Base-by-base conservation (phyloP, 164 flowering plant genomes). In the Macadamia integrifolia region DNA sequence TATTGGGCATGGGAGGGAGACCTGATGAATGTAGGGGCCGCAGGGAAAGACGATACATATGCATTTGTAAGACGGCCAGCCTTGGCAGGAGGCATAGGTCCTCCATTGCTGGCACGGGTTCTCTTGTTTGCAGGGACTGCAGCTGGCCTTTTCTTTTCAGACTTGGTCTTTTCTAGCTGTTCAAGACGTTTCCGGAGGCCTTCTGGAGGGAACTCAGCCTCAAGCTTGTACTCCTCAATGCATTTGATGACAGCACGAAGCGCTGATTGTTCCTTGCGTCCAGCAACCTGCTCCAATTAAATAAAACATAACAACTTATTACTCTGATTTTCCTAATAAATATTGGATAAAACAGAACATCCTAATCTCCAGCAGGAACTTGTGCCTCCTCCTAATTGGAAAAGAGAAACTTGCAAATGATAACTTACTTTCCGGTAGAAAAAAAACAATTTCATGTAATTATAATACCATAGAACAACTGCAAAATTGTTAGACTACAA, bases 51-150 rank as follows among this genome's bases (percentile, higher is more conserved):
- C 35, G 98, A 91, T 0, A 93, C 98, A 52, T 93, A 89, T 28
- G 97, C 96, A 77, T 93, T 91, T 60, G 90, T 84, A 31, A 82
- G 72, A 35, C 98, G 94, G 6, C 97, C 98, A 50, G 98, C 98
- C 83, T 93, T 93, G 64, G 98, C 98, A 44, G 98, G 98, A 60
- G 98, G 98, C 98, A 93, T 93, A 17, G 94, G 96, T 3, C 98
- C 98, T 6, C 86, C 87, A 72, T 80, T 89, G 83, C 81, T 86
- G 18, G 88, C 93, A 55, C 98, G 80, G 18, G 97, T 93, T 62
- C 98, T 74, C 78, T 93, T 93, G 84, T 85, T 87, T 48, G 98
- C 94, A 62, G 97, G 92, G 57, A 78, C 87, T 35, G 86, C 81
- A 58, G 82, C 87, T 18, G 93, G 87, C 76, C 71, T 91, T 70